Base-by-base conservation (phyloP, 1,284 basidiomycete species). In the Rhodotorula sp. region DNA sequence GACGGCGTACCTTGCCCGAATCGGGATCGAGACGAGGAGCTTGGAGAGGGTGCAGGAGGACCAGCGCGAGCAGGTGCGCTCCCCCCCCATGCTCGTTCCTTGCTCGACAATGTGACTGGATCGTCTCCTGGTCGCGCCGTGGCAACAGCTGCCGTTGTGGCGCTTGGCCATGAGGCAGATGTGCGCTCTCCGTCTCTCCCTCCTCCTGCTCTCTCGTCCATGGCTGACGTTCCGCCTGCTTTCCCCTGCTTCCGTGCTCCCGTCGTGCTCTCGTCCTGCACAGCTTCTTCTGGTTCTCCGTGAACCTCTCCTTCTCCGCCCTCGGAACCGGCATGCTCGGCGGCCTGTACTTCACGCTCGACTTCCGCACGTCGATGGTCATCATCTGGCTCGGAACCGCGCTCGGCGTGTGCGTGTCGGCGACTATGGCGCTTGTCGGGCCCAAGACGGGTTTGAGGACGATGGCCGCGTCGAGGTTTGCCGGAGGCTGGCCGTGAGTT, bases 401-500 rank as follows among this genome's bases (percentile, higher is more conserved):
- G 0, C 76, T 82, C 44, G 81, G 81, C 48, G 78, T 77, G 1
- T 72, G 74, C 6, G 75, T 80, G 28, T 82, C 82, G 0, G 83
- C 84, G 0, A 86, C 86, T 75, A 83, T 86, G 59, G 84, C 50
- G 48, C 50, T 82, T 1, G 82, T 88, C n/a, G 87, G 87, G 0
- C 86, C 87, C 1, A 79, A 81, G 71, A 85, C 85, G 0, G 87
- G 87, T 11, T 77, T 88, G 59, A 82, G 87, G 9, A 87, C 87
- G 1, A 88, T 89, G 85, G 80, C 81, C 16, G 46, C 53, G 2
- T 55, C 59, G 1, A 59, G 64, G 2, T 59, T 65, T 30, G 63
- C 63, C 13, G 54, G 50, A 30, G 57, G 46, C n/a, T 54, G 60
- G 46, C 52, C 53, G 22, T 63, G 31, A 26, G 11, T 57, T 28